phyloP scores from a whole-genome alignment of 345 rosid genomes.

The Hypericum androsaemum region DNA sequence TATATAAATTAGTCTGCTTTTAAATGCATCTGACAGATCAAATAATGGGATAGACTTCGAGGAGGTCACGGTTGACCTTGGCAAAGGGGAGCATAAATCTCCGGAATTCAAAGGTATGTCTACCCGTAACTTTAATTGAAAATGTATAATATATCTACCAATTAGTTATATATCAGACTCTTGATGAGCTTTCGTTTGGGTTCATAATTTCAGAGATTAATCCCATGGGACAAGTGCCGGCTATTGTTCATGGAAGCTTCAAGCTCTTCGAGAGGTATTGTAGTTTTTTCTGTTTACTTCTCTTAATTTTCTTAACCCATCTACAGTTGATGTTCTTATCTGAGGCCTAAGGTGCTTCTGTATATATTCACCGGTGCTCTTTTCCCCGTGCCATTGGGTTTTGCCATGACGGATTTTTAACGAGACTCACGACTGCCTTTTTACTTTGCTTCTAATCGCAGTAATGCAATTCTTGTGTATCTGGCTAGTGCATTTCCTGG shows the following conservation, averaged over 20 bases:
- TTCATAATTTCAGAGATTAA: slow-evolving; percentile 44
- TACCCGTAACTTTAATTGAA: not conserved
- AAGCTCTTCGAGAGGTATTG: slow-evolving; percentile 83
- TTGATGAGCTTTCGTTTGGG: too few relatives aligned
- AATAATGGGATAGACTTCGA: slow-evolving; percentile 60
- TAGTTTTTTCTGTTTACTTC: not conserved
- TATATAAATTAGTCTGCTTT: too few relatives aligned
- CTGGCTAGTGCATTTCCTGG: slow-evolving; percentile 75
- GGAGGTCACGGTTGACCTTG: slow-evolving; percentile 47
- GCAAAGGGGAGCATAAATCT: slow-evolving; percentile 44
- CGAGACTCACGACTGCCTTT: not conserved
- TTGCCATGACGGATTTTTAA: too few relatives aligned
- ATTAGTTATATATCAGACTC: too few relatives aligned
- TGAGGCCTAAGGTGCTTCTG: too few relatives aligned
- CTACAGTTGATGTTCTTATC: too few relatives aligned
- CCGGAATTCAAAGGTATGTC: slow-evolving; percentile 61
- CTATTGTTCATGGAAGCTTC: slow-evolving; percentile 67
- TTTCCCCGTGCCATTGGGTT: too few relatives aligned
- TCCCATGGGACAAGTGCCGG: slow-evolving; percentile 61
- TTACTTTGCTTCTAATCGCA: slow-evolving; percentile 22
- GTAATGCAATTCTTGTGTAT: slow-evolving; percentile 76
- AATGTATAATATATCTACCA: too few relatives aligned
- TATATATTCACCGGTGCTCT: too few relatives aligned
- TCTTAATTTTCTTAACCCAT: not conserved
- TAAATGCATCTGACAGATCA: too few relatives aligned